These are phyloP conservation scores for Ceraceosorus guamensis DNA, from an alignment of 1,284 basidiomycete genomes.

Conservation along the genomic window DNA sequence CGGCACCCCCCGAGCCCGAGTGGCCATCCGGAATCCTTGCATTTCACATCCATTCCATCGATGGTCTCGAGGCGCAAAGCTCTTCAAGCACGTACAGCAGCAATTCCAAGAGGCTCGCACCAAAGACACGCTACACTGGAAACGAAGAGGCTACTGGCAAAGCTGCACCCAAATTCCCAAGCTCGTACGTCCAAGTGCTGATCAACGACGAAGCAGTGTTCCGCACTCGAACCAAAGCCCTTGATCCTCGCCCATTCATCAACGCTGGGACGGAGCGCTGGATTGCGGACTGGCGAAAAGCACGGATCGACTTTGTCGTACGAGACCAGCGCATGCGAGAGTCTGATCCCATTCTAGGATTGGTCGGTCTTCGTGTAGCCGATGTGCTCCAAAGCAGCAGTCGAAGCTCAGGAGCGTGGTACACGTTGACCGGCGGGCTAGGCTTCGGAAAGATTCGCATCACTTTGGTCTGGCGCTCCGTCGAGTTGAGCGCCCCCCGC, in stretches of 20 bases:
- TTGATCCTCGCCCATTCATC: constrained; percentile 39
- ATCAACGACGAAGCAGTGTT: constrained; percentile 43
- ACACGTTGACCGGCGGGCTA: constrained; percentile 32
- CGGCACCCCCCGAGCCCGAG: constrained; percentile 19
- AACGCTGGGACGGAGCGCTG: constrained; percentile 39
- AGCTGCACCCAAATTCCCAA: constrained; percentile 22
- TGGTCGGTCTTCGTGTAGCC: constrained; percentile 27
- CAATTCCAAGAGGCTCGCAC: constrained; percentile 19
- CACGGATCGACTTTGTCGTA: constrained; percentile 32
- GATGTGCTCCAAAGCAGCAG: constrained; percentile 27
- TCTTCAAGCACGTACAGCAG: constrained; percentile 23
- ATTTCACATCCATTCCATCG: constrained; percentile 40
- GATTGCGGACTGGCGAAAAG: constrained; percentile 31
- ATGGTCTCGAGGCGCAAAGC: constrained; percentile 25
- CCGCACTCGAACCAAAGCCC: constrained; percentile 33
- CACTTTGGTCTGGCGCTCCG: constrained; percentile 31
- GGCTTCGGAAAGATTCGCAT: constrained; percentile 38
- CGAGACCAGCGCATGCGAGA: constrained; percentile 38
- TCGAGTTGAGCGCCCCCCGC: constrained; percentile 32
- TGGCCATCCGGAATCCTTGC: constrained; percentile 33
- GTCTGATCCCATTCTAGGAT: constrained; percentile 34
- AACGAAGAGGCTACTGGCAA: constrained; percentile 22
- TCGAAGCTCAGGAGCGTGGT: constrained; percentile 21
- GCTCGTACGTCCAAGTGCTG: constrained; percentile 39
- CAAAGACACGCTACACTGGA: constrained; percentile 14